A percentile compares a stretch with the other conserved stretches of the same genome.
Evolutionary conservation across 495 filamentous ascomycete genomes (phyloP).

Genomic region (Cryomyces antarcticus): DNA sequence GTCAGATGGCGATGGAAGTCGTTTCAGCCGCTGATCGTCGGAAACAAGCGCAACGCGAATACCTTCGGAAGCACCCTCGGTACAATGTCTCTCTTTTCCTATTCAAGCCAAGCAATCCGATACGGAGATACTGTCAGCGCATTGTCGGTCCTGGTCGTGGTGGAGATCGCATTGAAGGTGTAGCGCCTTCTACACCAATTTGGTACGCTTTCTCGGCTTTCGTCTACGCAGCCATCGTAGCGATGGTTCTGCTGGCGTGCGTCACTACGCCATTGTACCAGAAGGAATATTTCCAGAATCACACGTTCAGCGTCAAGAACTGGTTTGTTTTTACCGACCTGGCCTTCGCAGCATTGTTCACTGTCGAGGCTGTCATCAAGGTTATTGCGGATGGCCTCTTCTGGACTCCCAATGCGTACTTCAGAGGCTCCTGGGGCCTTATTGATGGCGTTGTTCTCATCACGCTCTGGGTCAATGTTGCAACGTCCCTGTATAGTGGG

Average conservation of each 20-base stretch:
- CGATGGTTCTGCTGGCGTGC: slow-evolving; percentile 91
- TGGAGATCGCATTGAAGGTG: slow-evolving; percentile 63
- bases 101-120: slow-evolving; percentile 52
- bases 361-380: slow-evolving; percentile 75
- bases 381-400: slow-evolving; percentile 92
- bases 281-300: slow-evolving; percentile 48
- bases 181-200: slow-evolving; percentile 62
- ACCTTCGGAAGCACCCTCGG: slow-evolving; percentile 62
- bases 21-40: slow-evolving; percentile 63
- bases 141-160: slow-evolving; percentile 87
- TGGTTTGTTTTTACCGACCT: slow-evolving; percentile 93
- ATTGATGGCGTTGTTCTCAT: slow-evolving; percentile 86
- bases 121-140: slow-evolving; percentile 68
- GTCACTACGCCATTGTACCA: slow-evolving; percentile 89
- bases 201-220: slow-evolving; percentile 91
- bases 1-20: slow-evolving; percentile 73
- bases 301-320: slow-evolving; percentile 36
- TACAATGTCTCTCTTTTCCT: slow-evolving; percentile 90
- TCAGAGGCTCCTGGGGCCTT: slow-evolving; percentile 88
- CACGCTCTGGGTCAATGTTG: slow-evolving; percentile 91
- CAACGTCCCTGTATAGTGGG: slow-evolving; percentile 54
- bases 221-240: slow-evolving; percentile 83
- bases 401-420: slow-evolving; percentile 94
- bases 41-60: slow-evolving; percentile 76
- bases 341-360: slow-evolving; percentile 76